Conservation (phyloP, 2,329 filamentous ascomycete genomes). For the Colletotrichum echinochloae region DNA sequence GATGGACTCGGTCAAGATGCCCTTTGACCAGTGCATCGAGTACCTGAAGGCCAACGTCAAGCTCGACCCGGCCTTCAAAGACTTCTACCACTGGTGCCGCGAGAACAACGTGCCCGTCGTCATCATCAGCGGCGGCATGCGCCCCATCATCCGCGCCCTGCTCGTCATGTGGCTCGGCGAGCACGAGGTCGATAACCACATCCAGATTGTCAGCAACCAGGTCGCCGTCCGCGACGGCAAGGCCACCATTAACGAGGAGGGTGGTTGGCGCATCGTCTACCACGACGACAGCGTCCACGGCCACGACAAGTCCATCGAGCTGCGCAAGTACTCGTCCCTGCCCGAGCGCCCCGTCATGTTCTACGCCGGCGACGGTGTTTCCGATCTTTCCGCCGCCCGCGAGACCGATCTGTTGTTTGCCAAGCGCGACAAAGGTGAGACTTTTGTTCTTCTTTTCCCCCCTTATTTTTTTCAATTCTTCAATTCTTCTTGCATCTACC, state of each 20-base stretch:
- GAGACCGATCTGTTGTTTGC: constrained; percentile 96
- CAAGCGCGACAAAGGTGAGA: constrained; percentile 85
- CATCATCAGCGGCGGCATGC: constrained; percentile 92
- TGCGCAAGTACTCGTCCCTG: constrained; percentile 85
- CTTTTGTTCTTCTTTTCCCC: not conserved
- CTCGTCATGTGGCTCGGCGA: constrained; percentile 83
- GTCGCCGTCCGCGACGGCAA: constrained; percentile 74
- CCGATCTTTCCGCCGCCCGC: constrained; percentile 89
- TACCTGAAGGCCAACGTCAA: constrained; percentile 85
- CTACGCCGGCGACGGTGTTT: constrained; percentile 95
- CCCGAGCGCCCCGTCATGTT: constrained; percentile 84
- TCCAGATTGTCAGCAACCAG: constrained; percentile 92
- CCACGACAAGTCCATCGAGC: constrained; percentile 96
- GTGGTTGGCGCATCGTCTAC: constrained; percentile 89
- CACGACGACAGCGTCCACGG: constrained; percentile 92
- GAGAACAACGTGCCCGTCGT: constrained; percentile 90
- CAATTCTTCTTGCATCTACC: not conserved
- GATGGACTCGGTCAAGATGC: constrained; percentile 86
- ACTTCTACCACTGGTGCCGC: constrained; percentile 87
- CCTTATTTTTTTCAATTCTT: no score
- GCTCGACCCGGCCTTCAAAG: constrained; percentile 87
- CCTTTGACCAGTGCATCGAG: constrained; percentile 85
- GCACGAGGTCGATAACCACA: constrained; percentile 74
- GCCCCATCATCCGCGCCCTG: constrained; percentile 87
- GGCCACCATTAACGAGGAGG: constrained; percentile 77